These are phyloP conservation scores for Amanita phalloides DNA, from an alignment of 768 basidiomycete genomes.

Conservation along the genomic window DNA sequence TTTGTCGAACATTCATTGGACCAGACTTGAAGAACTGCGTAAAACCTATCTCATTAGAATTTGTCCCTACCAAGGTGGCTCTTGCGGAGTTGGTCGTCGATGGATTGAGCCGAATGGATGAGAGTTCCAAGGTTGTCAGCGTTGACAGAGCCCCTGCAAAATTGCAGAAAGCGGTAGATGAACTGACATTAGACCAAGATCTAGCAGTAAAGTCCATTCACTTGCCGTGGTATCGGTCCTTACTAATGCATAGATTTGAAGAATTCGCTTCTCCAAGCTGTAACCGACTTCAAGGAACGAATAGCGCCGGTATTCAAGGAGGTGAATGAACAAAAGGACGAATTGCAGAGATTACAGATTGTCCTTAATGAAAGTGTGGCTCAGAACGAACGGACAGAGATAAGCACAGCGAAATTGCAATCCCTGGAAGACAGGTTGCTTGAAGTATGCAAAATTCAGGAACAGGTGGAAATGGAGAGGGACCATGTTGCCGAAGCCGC, in stretches of 20 bases:
- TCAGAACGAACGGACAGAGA: conserved; percentile 9
- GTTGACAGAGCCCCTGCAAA: conserved; percentile 25
- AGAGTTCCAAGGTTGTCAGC: conserved; percentile 21
- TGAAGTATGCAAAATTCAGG: conserved; percentile 9
- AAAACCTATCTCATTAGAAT: not conserved
- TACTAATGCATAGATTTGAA: conserved; percentile 8
- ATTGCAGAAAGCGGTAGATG: conserved; percentile 18
- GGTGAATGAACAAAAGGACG: conserved; percentile 17
- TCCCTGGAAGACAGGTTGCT: conserved; percentile 13
- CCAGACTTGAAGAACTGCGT: not conserved
- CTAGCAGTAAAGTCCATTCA: conserved; percentile 13
- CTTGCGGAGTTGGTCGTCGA: conserved; percentile 4
- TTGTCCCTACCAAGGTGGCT: not conserved
- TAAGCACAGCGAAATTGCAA: conserved; percentile 11
- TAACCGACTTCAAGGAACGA: conserved; percentile 29
- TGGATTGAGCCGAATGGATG: conserved; percentile 17
- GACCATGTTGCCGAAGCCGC: conserved; percentile 19
- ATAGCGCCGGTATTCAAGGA: conserved; percentile 27
- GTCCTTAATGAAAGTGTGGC: conserved; percentile 8
- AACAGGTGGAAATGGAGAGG: conserved; percentile 13
- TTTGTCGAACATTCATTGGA: not conserved
- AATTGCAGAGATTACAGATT: conserved; percentile 15
- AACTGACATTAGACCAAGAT: conserved; percentile 13
- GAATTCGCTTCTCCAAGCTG: conserved; percentile 22
- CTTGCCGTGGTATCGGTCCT: not conserved